Base-by-base conservation (phyloP, 2,329 filamentous ascomycete species). In the Talaromyces rugulosus region DNA sequence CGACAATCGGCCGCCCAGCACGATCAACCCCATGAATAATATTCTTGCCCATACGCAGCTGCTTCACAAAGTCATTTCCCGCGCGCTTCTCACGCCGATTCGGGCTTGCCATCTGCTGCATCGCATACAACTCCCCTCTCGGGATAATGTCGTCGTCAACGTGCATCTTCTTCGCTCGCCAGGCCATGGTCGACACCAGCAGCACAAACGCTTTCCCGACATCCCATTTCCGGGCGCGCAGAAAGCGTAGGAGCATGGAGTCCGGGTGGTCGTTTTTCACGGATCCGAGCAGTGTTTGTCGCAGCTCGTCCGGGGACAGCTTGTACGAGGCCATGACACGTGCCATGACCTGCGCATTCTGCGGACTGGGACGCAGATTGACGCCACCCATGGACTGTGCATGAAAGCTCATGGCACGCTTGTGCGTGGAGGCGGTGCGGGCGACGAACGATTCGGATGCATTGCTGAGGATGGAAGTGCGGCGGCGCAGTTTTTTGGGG, bases 181-280 rank as follows among this genome's bases (percentile, higher is more conserved):
- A 98, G 73, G 91, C 88, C 84, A 98, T 90, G 0, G 94, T 94
- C 2, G 90, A 89, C 52, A 97, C 83, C 75, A 96, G 81, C 94
- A 98, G 98, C 65, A 95, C 84, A 34, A 97, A 83, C 1, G 94
- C 93, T 74, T 91, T 91, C 52, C 95, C 88, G 4, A 96, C 87
- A 70, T 98, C 91, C 94, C 94, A 98, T 76, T 96, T 96, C 50
- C 92, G 83, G 27, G 92, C 92, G 56, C 92, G 83, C 57, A 96
- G 80, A 74, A 95, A 96, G 44, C 92, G 87, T 57, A 96, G 79
- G 18, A 93, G 78, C 31, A 96, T 80, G 0, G 87, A 90, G 76
- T 98, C 95, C 0, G 94, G 94, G 72, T 97, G 87, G 70, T 98
- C 94, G 71, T 94, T 89, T 80, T 97, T 98, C 63, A 93, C 85